Conservation (phyloP, 352 stramenopile species). For the Bremia lactucae region DNA sequence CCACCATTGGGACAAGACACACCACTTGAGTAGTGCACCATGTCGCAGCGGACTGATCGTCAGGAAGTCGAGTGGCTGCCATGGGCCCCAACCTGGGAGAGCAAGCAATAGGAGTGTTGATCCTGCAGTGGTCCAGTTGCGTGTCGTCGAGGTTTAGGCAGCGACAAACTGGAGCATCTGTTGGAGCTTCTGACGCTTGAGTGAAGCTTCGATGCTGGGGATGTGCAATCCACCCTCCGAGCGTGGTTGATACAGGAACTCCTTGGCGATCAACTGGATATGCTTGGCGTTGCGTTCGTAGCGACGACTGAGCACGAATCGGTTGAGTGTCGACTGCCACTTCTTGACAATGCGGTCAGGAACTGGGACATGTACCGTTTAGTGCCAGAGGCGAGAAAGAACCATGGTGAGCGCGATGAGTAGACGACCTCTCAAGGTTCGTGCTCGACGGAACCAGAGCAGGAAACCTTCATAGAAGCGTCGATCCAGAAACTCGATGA, state of each 20-base stretch:
- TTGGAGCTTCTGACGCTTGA: neutral
- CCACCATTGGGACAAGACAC: no score
- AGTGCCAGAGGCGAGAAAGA: neutral
- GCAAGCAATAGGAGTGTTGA: no score
- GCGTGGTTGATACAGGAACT: neutral
- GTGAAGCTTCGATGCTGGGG: neutral
- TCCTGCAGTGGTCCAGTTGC: no score
- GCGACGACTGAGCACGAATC: neutral
- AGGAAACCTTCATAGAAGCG: neutral
- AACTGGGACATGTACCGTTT: neutral
- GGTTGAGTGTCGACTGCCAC: neutral
- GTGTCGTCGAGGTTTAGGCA: neutral
- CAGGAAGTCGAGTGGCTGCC: no score
- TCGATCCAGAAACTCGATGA: no score
- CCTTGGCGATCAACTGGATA: neutral
- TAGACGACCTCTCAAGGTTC: neutral
- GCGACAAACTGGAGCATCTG: neutral
- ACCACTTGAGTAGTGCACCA: no score
- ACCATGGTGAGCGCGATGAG: neutral
- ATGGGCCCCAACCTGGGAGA: no score
- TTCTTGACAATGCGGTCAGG: neutral
- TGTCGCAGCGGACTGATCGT: no score
- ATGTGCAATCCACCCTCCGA: neutral
- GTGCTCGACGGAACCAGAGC: neutral
- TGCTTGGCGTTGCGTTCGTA: neutral